phyloP scores from a whole-genome alignment of 2,329 filamentous ascomycete species.

The Beauveria caledonica region DNA sequence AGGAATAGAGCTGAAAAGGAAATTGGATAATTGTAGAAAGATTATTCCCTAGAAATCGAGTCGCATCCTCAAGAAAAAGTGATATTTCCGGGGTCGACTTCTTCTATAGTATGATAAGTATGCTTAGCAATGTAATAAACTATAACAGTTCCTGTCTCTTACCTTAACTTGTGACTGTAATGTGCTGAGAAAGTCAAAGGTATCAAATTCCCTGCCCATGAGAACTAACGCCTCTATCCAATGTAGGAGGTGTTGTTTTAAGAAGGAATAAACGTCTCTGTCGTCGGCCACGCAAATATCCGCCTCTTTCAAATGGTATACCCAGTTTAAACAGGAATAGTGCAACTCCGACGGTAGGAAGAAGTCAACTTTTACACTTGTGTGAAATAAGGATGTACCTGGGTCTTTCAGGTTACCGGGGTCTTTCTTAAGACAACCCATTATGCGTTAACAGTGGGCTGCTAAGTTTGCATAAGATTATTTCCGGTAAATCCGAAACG shows the following conservation, averaged over 20 bases:
- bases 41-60: background rate
- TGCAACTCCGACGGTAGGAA: background rate
- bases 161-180: background rate
- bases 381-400: too few species aligned
- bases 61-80: background rate
- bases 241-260: background rate
- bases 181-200: background rate
- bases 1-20: constrained; percentile 1
- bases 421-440: background rate
- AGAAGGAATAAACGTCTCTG: background rate
- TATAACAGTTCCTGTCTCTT: background rate
- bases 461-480: constrained; percentile 3
- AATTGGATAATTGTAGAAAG: background rate
- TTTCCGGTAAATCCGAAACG: constrained; percentile 26
- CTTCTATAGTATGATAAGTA: background rate
- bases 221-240: background rate
- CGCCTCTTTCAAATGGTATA: background rate
- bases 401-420: too few species aligned
- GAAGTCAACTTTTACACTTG: too few species aligned
- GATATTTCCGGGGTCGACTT: background rate
- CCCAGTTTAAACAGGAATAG: background rate
- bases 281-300: background rate
- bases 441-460: background rate
- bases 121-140: too few species aligned
- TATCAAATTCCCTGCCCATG: background rate